These are phyloP conservation scores for Gamarada debralockiae DNA, from an alignment of 495 filamentous ascomycete species.

Conservation along the genomic window DNA sequence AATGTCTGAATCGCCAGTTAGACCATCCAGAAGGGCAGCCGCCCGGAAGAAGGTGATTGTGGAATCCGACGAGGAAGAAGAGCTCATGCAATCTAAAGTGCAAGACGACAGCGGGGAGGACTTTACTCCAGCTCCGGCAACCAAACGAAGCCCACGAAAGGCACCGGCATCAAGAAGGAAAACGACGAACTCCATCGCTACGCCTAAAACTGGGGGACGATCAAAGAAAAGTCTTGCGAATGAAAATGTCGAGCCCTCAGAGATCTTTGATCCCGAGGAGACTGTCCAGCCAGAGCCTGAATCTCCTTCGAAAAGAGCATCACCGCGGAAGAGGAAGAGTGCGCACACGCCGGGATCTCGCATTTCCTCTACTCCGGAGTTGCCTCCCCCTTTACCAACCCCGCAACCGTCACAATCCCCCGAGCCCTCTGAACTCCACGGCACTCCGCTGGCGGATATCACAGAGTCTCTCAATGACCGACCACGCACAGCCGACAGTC, in stretches of 20 bases:
- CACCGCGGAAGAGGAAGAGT: slow-evolving; percentile 67
- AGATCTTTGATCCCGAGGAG: slow-evolving; percentile 56
- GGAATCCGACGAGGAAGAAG: slow-evolving; percentile 69
- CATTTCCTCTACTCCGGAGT: slow-evolving; percentile 44
- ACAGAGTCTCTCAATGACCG: slow-evolving; percentile 66
- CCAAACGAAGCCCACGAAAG: slow-evolving; percentile 35
- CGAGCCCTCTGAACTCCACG: slow-evolving; percentile 40
- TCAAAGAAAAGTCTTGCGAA: slow-evolving; percentile 32
- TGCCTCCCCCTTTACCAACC: slow-evolving; percentile 43
- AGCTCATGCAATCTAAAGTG: slow-evolving; percentile 41
- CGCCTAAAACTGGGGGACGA: slow-evolving; percentile 26
- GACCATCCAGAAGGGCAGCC: slow-evolving; percentile 72
- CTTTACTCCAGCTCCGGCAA: slow-evolving; percentile 66
- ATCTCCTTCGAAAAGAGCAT: slow-evolving; percentile 59
- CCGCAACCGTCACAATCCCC: slow-evolving; percentile 39
- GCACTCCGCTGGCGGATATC: slow-evolving; percentile 72
- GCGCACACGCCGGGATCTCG: slow-evolving; percentile 47
- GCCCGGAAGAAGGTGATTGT: slow-evolving; percentile 64
- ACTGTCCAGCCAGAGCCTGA: slow-evolving; percentile 49
- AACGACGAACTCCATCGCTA: slow-evolving; percentile 43
- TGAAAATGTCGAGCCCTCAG: slow-evolving; percentile 53
- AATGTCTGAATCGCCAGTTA: slow-evolving; percentile 45
- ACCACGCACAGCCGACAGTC: slow-evolving; percentile 28
- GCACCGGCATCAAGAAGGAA: slow-evolving; percentile 51
- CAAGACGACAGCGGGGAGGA: slow-evolving; percentile 71